Base-by-base conservation (phyloP, 2,329 filamentous ascomycete species). In the Aspergillus ustus region DNA sequence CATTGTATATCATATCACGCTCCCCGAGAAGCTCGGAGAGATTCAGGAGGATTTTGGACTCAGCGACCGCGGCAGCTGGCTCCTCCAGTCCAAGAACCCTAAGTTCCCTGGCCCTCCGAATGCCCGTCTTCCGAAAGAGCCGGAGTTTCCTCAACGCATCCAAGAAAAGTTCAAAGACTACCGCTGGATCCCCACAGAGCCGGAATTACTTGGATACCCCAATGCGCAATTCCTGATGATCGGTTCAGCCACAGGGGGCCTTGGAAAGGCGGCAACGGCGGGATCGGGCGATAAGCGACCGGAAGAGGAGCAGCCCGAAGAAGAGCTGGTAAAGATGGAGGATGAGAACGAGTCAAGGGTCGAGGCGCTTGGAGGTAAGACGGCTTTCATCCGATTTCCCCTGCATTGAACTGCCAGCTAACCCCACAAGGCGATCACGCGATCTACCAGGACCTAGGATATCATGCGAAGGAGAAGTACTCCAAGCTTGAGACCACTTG, bases 21-120 rank as follows among this genome's bases (percentile, higher is more conserved):
- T 94, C 29, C 92, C 92, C 0, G 79, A 84, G 3, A 80, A 90
- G 61, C 73, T 91, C 1, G 89, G 88, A 1, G 85, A 92, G 53
- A 83, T 95, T 0, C 92, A 96, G 75, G 82, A 85, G 44, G 88
- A 92, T 60, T 82, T 97, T 13, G 92, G 93, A 0, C 74, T 97
- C 7, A 82, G 84, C 44, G 78, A 86, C 34, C 87, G 89, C 66
- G 92, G 91, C 1, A 91, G 89, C 73, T 96, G 93, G 75, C 84
- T 94, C 56, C 76, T 94, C 56, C 91, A 88, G 66, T 87, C 91
- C 31, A 92, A 93, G 78, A 97, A 96, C 68, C 93, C 93, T 0
- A 82, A 89, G 59, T 87, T 84, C 40, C 83, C 87, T 2, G 87
- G 88, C 0, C 91, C 91, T 0, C 81, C 84, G 2, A 85, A 85